phyloP scores from a whole-genome alignment of 371 early-diverging fungal species.

The Lichtheimia ornata region DNA sequence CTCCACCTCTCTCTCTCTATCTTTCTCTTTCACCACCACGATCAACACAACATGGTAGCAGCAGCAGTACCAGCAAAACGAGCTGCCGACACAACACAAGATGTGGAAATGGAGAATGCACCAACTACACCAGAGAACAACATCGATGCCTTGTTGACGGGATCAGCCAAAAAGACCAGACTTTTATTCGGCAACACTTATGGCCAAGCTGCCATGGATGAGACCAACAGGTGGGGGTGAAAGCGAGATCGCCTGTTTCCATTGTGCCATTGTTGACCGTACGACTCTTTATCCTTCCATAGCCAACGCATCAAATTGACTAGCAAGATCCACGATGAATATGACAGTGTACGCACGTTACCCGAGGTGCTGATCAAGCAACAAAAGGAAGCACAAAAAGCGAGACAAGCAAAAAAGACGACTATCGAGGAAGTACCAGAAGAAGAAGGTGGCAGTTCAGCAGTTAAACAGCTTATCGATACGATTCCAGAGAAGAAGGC shows the following conservation, averaged over 20 bases:
- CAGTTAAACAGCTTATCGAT: slow-evolving; percentile 44
- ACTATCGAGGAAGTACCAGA: slow-evolving; percentile 43
- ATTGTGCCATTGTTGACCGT: neutral
- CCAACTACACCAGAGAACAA: neutral
- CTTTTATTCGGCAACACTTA: slow-evolving; percentile 56
- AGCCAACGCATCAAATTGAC: slow-evolving; percentile 75
- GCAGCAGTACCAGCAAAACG: slow-evolving; percentile 14
- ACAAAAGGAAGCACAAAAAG: slow-evolving; percentile 55
- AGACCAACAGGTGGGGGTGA: slow-evolving; percentile 48
- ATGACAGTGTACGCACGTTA: slow-evolving; percentile 63
- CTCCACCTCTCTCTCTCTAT: neutral
- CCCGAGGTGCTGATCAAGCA: slow-evolving; percentile 63
- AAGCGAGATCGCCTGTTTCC: neutral
- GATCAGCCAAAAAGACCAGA: slow-evolving; percentile 60
- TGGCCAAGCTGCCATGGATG: slow-evolving; percentile 58
- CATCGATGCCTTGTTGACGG: slow-evolving; percentile 37
- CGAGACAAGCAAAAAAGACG: slow-evolving; percentile 34
- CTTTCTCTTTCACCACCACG: neutral
- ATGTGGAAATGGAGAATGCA: slow-evolving; percentile 12
- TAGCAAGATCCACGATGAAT: slow-evolving; percentile 78
- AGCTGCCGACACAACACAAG: neutral
- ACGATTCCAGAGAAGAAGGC: slow-evolving; percentile 34
- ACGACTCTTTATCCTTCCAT: neutral
- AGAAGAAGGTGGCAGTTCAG: slow-evolving; percentile 20
- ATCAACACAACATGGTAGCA: slow-evolving; percentile 5